phyloP scores from a whole-genome alignment of 331 rosid genomes.

The Quercus phellos region DNA sequence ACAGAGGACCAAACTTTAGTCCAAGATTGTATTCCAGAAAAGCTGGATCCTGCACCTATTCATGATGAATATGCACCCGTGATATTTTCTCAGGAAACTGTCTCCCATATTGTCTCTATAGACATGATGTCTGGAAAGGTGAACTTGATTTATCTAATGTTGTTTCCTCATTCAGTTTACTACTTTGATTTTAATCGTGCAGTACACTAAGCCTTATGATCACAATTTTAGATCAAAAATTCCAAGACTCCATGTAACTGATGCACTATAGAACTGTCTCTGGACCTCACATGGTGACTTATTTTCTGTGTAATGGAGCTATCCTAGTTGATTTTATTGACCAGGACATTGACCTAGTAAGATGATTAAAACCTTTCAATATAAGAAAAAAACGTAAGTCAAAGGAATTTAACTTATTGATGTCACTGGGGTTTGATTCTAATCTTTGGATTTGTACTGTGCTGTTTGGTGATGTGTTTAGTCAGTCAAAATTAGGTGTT shows the following conservation, averaged over 20 bases:
- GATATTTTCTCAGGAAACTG: constrained; percentile 95
- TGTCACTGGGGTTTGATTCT: neutral
- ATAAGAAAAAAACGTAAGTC: too few relatives aligned
- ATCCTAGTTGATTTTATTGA: neutral
- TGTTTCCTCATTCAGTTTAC: neutral
- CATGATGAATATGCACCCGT: constrained; percentile 99
- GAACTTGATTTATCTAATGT: constrained; percentile 16
- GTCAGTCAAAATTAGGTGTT: neutral
- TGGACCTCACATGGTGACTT: neutral
- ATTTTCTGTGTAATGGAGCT: neutral
- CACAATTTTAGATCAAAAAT: neutral
- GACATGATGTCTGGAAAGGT: constrained; percentile 99
- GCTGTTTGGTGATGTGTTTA: neutral
- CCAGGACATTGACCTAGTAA: neutral
- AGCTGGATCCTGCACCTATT: constrained; percentile 78
- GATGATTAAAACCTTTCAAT: neutral
- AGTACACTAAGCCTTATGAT: neutral
- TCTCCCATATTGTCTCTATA: constrained; percentile 94
- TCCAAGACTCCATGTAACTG: neutral
- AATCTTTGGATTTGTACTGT: neutral
- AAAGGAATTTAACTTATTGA: neutral
- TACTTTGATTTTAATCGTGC: neutral
- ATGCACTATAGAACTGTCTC: neutral
- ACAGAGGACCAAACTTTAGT: constrained; percentile 79
- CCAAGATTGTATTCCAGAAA: constrained; percentile 88